Base-by-base conservation (phyloP, 2,329 filamentous ascomycete species). In the Exserohilum rostratum region DNA sequence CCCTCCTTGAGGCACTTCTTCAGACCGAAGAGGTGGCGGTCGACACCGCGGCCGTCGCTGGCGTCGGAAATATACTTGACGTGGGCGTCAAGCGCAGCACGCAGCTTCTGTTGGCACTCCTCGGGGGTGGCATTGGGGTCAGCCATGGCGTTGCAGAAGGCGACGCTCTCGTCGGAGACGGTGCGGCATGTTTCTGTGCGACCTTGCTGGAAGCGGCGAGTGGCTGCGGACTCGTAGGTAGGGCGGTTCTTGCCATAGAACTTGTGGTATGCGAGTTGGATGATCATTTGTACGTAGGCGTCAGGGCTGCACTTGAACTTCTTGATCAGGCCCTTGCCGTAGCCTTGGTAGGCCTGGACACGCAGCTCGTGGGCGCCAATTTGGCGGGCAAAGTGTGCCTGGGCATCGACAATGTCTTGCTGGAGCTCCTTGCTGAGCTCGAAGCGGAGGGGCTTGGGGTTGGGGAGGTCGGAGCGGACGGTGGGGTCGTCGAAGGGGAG, bases 281-380 rank as follows among this genome's bases (percentile, higher is more conserved):
- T 99, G 76, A 97, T 82, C 91, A 99, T 95, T 79, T 99, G 95
- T 37, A 98, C 92, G 77, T 96, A 99, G 29, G 93, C 95, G 70
- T 99, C 96, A 27, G 95, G 95, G 22, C 90, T 96, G 85, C 91
- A 96, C 81, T 92, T 96, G 87, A 99, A 98, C 79, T 96, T 96
- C 87, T 99, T 99, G 83, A 99, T 98, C 58, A 99, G 82, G 22
- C 91, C 92, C 82, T 99, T 99, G 76, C 95, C 95, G 77, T 99
- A 99, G 68, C 89, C 93, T 78, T 98, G 93, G 82, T 96, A 99
- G 25, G 92, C 90, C 76, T 98, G 93, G 2, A 99, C 93, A 18
- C 90, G 86, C 40, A 99, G 87, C 76, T 99, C 90, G 77, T 99
- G 95, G 64, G 90, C 83, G 60, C 86, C 86, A 64, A 99, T 96